Conservation (phyloP, 2,329 filamentous ascomycete genomes). For the Botrytis pseudocinerea region DNA sequence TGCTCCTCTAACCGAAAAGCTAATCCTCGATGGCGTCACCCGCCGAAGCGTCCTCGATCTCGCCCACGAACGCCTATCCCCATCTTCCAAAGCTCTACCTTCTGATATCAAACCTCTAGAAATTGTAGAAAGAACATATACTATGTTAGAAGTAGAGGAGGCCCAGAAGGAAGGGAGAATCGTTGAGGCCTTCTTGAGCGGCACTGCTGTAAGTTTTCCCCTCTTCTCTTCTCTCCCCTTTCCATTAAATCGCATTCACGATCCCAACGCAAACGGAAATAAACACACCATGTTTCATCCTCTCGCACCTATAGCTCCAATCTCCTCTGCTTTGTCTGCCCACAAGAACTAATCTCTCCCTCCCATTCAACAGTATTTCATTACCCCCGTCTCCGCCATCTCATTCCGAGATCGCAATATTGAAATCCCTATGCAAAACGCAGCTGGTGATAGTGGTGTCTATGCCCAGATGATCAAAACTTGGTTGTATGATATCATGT, state of each 20-base stretch:
- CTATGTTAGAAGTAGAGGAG: slow-evolving; percentile 73
- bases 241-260: background rate
- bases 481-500: slow-evolving; percentile 72
- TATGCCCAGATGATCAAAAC: slow-evolving; percentile 62
- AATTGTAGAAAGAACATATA: slow-evolving; percentile 79
- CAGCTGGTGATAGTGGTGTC: slow-evolving; percentile 51
- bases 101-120: slow-evolving; percentile 53
- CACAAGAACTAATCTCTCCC: background rate
- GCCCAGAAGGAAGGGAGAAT: slow-evolving; percentile 74
- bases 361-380: slow-evolving; percentile 58
- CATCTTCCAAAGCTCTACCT: slow-evolving; percentile 34
- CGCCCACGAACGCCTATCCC: slow-evolving; percentile 60
- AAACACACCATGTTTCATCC: background rate
- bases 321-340: too few species aligned
- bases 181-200: slow-evolving; percentile 80
- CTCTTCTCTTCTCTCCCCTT: background rate
- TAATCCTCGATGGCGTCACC: slow-evolving; percentile 87
- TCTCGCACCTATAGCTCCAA: background rate
- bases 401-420: slow-evolving; percentile 66
- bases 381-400: slow-evolving; percentile 67
- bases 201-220: slow-evolving; percentile 69
- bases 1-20: slow-evolving; percentile 75
- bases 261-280: background rate
- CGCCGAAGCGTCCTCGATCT: slow-evolving; percentile 76
- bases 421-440: slow-evolving; percentile 57